Evolutionary conservation across 371 early-diverging fungal species (phyloP).

Genomic region (Rhizopus sp.): DNA sequence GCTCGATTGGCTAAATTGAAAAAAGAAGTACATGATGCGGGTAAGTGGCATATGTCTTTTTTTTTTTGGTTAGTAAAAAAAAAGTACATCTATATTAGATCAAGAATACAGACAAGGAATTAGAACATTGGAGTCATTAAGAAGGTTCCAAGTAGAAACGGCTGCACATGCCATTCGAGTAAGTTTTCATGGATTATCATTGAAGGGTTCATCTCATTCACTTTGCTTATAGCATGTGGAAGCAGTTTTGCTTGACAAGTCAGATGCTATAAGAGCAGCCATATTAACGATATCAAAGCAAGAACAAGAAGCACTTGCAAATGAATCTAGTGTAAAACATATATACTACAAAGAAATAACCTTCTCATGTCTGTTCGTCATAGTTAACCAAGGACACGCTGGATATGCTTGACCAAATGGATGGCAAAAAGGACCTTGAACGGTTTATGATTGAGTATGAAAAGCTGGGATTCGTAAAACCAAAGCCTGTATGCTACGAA

Average conservation of each 20-base stretch:
- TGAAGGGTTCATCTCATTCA: neutral
- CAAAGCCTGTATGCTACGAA: conserved; percentile 51
- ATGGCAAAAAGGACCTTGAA: conserved; percentile 31
- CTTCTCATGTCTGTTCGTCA: neutral
- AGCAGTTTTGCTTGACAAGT: conserved; percentile 47
- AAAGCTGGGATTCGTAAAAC: conserved; percentile 40
- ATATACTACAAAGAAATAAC: neutral
- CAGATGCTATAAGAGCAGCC: conserved; percentile 30
- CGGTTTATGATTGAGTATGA: conserved; percentile 43
- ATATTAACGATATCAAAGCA: conserved; percentile 42
- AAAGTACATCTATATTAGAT: conserved; percentile 29
- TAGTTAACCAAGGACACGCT: conserved; percentile 25
- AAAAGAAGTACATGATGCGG: conserved; percentile 58
- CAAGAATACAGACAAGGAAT: conserved; percentile 60
- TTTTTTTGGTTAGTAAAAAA: no score
- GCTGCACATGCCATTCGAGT: conserved; percentile 49
- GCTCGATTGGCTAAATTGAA: conserved; percentile 46
- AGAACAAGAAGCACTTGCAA: conserved; percentile 36
- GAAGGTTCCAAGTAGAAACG: conserved; percentile 49
- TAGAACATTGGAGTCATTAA: conserved; percentile 46
- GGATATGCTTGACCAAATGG: conserved; percentile 29
- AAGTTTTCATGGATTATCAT: neutral
- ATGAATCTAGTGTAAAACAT: conserved; percentile 28
- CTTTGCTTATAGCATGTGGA: conserved; percentile 44
- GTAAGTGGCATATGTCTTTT: conserved; percentile 26